These are phyloP conservation scores for Solanum ossicruentum DNA, from an alignment of 257 asterid genomes.

Conservation along the genomic window DNA sequence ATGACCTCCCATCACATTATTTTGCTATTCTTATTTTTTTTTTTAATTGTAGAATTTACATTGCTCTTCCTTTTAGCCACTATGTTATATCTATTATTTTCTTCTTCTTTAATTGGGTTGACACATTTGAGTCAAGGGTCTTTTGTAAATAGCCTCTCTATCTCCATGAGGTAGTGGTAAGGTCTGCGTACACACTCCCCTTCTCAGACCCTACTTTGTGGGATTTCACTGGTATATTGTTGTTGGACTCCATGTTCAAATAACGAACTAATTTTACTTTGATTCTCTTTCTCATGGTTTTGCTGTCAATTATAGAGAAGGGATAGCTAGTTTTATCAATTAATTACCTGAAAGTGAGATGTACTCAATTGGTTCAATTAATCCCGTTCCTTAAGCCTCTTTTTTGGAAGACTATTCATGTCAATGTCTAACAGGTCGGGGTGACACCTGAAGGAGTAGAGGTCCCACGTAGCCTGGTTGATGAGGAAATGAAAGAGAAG, in stretches of 20 bases:
- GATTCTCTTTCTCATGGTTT: neutral
- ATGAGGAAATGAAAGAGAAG: conserved; percentile 78
- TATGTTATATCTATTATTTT: too few species aligned
- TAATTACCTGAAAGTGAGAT: neutral
- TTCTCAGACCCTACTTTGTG: too few species aligned
- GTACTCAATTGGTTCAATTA: neutral
- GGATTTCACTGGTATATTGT: too few species aligned
- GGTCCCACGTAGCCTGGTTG: conserved; percentile 92
- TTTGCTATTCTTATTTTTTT: too few species aligned
- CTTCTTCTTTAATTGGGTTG: too few species aligned
- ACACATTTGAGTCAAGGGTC: too few species aligned
- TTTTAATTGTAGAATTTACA: too few species aligned
- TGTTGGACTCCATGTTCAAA: neutral
- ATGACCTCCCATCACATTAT: too few species aligned
- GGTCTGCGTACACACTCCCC: too few species aligned
- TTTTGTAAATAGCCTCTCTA: too few species aligned
- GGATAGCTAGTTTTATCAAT: neutral
- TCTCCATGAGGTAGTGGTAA: too few species aligned
- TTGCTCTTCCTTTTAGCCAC: too few species aligned
- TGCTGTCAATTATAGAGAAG: neutral
- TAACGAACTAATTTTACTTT: neutral
- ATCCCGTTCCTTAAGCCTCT: neutral
- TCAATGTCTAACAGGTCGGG: conserved; percentile 58
- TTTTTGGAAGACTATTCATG: neutral
- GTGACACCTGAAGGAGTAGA: conserved; percentile 99